Base-by-base conservation (phyloP, 2,329 filamentous ascomycete genomes). In the Phyllosticta citrichinensis region DNA sequence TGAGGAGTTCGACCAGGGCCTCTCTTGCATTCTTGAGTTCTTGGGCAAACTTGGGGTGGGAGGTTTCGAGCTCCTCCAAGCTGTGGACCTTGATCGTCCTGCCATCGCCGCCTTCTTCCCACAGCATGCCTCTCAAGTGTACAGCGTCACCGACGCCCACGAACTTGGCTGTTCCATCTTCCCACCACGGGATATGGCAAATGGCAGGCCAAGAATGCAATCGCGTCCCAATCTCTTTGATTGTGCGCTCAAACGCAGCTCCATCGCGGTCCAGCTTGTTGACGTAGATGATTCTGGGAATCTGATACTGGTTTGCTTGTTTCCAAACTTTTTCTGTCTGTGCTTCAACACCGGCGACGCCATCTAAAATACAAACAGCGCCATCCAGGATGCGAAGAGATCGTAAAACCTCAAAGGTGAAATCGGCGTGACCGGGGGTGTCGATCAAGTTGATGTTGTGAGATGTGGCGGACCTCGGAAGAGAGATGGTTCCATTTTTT, bases 291-390 rank as follows among this genome's bases (percentile, higher is more conserved):
- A 94, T 83, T 33, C 91, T 82, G 0, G 94, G 94, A 51, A 97
- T 96, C 22, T 80, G 81, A 71, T 96, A 96, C 54, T 87, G 85
- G 58, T 88, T 89, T 6, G 94, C 92, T 64, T 96, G 94, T 14
- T 83, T 81, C 94, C 94, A 99, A 2, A 99, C 94, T 67, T 96
- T 87, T 72, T 99, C 94, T 0, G 94, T 97, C 71, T 97, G 94
- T 1, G 94, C 93, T 74, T 99, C 94, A 22, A 99, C 94, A 1
- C 91, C 91, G 63, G 93, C 91, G 47, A 96, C 91, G 0, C 89
- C 91, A 71, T 96, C 91, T 8, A 96, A 84, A 68, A 96, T 92
- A 68, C 91, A 96, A n/a, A 96, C 87, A 1, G 91, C 91, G 5
- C 91, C 91, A 70, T 96, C 91, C 0, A 96, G 81, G 35, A 96